Evolutionary conservation across 495 filamentous ascomycete species (phyloP).

Genomic region (Neurospora tetraspora): DNA sequence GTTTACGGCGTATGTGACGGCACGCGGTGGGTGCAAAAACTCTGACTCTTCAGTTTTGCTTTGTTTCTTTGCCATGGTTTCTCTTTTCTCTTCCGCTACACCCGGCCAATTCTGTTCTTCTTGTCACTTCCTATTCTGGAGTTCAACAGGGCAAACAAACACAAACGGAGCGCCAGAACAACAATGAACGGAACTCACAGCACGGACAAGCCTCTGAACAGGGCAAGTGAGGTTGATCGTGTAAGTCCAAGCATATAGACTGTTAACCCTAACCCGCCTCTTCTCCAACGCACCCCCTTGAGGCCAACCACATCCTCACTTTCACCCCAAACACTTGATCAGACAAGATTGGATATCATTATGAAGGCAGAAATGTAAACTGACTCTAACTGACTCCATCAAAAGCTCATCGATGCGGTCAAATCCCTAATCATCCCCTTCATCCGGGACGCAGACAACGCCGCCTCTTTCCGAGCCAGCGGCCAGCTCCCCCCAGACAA

Average conservation of each 20-base stretch:
- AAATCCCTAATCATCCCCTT: constrained; percentile 69
- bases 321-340: not conserved
- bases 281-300: not conserved
- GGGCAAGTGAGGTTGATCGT: constrained; percentile 29
- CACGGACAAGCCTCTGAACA: constrained; percentile 12
- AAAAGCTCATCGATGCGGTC: constrained; percentile 61
- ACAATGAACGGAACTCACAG: constrained; percentile 15
- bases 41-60: not conserved
- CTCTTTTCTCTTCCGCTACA: not conserved
- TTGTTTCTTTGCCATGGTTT: not conserved
- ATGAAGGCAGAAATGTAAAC: not conserved
- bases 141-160: not conserved
- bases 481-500: constrained; percentile 42
- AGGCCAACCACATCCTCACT: not conserved
- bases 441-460: constrained; percentile 64
- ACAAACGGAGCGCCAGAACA: not conserved
- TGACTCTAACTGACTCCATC: not conserved
- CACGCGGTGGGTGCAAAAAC: not conserved
- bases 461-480: constrained; percentile 37
- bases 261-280: not conserved
- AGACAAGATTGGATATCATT: not conserved
- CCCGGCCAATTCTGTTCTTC: constrained; percentile 1
- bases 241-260: constrained; percentile 27
- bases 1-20: not conserved
- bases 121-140: not conserved